These are phyloP conservation scores for Rosa rugosa DNA, from an alignment of 306 rosid species.

Conservation along the genomic window DNA sequence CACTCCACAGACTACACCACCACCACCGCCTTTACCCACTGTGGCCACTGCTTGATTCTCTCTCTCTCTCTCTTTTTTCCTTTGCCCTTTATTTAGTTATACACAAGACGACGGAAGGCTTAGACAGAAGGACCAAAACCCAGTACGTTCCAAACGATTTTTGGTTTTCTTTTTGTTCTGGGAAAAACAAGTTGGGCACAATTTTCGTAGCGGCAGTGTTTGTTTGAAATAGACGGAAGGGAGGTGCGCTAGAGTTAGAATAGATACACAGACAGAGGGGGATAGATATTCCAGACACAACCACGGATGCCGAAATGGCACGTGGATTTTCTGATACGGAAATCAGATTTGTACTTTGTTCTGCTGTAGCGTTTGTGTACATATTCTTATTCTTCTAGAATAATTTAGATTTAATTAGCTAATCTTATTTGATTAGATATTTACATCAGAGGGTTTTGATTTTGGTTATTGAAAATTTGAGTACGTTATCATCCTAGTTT, in stretches of 20 bases:
- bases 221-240: background rate
- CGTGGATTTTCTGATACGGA: constrained; percentile 3
- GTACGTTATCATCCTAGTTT: too few relatives aligned
- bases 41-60: background rate
- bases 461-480: too few relatives aligned
- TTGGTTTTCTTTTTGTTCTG: background rate
- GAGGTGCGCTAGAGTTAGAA: background rate
- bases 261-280: constrained; percentile 5
- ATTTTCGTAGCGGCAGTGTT: background rate
- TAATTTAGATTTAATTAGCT: background rate
- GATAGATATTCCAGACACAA: constrained; percentile 15
- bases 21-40: background rate
- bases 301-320: constrained; percentile 15
- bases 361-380: background rate
- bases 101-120: background rate
- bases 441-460: background rate
- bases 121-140: background rate
- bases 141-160: background rate
- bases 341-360: background rate
- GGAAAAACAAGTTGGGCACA: background rate
- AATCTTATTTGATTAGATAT: background rate
- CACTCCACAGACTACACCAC: background rate
- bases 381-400: background rate
- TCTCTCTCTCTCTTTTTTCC: background rate
- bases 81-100: background rate